phyloP scores from a whole-genome alignment of 345 rosid genomes.

The Capsella bursapastoris region DNA sequence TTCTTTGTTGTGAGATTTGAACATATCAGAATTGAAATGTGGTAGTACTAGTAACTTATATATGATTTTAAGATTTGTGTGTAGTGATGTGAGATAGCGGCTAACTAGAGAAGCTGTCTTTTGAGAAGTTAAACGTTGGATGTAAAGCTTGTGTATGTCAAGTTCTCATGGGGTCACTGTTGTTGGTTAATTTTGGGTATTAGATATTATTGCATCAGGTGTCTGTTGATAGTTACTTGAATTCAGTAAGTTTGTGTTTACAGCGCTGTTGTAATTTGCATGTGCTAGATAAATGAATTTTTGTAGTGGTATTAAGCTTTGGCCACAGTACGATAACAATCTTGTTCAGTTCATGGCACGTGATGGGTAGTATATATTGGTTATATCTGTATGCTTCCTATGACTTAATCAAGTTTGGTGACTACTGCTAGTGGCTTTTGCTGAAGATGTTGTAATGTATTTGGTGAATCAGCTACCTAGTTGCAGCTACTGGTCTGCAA shows the following conservation, averaged over 20 bases:
- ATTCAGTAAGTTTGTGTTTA: neutral
- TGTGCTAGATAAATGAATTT: neutral
- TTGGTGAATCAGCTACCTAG: conserved; percentile 64
- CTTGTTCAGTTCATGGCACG: neutral
- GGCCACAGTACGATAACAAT: neutral
- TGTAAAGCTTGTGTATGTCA: neutral
- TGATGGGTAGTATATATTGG: neutral
- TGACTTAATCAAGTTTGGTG: neutral
- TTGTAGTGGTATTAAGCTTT: conserved; percentile 16
- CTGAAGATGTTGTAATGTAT: conserved; percentile 28
- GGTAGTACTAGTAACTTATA: too few species aligned
- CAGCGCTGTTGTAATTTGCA: neutral
- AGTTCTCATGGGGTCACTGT: conserved; percentile 6
- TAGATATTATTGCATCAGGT: neutral
- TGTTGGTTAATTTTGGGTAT: neutral
- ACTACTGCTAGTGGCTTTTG: neutral
- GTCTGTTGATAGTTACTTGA: neutral
- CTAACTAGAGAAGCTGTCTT: neutral
- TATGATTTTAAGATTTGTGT: neutral
- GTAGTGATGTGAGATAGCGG: neutral
- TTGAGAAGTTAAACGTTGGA: conserved; percentile 11
- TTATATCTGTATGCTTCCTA: neutral
- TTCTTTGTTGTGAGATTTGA: too few species aligned
- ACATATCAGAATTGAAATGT: too few species aligned
- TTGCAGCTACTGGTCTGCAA: conserved; percentile 77